Base-by-base conservation (phyloP, 768 basidiomycete species). In the Termitomyces sp. region DNA sequence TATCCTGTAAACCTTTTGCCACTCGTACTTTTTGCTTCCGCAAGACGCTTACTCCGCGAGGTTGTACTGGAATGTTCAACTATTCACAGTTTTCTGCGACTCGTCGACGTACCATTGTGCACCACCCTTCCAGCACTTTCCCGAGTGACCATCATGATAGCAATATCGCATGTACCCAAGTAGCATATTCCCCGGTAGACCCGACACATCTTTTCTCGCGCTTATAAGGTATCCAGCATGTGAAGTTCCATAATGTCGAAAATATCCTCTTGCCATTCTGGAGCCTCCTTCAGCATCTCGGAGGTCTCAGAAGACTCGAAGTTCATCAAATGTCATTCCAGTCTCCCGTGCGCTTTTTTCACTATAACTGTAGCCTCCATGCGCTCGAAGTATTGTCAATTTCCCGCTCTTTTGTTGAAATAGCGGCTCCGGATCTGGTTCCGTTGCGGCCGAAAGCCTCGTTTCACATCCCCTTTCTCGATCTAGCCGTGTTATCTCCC, bases 1-100 rank as follows among this genome's bases (percentile, higher is more conserved):
- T 64, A 9, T 57, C 69, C 5, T 76, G 72, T 60, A 70, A 70
- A 71, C 50, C 63, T 74, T 18, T 70, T 67, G 13, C 70, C 72
- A 4, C 57, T 66, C 12, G 59, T 56, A 4, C 67, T 76, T 57
- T 50, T 71, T 13, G 63, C 68, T 18, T 53, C 64, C 3, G 68
- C 68, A 52, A 67, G 71, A 28, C 67, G 65, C 23, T 69, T 71
- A 48, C 64, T 74, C 35, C 62, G 64, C 3, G 68, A 71, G 26
- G 61, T 73, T n/a, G 64, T 50, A 16, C 53, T 73, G 16, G 66
- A 69, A 8, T 67, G 65, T 52, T 61, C 65, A 20, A 61, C 58
- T 18, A 66, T 73, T 9, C 61, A 63, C 38, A 20, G 58, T 9
- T 69, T 74, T 36, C 54, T 75, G 35, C 52, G 61, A 48, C 62